phyloP scores from a whole-genome alignment of 129 eudicot species.

The Escallonia herrerae region DNA sequence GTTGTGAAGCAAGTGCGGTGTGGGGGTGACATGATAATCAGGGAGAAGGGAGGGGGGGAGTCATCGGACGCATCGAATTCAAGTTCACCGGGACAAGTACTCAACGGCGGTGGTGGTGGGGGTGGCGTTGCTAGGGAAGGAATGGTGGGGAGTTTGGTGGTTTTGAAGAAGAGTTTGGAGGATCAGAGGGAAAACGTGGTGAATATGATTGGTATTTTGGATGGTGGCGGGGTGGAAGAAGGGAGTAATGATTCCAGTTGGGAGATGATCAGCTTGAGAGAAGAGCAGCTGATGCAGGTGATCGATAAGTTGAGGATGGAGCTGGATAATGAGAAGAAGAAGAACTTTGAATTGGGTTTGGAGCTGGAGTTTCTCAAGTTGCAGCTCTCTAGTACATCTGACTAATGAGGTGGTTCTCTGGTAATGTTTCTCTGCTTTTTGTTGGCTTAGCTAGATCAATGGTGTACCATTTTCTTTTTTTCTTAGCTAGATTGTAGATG shows the following conservation, averaged over 20 bases:
- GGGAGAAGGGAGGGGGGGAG: slow-evolving; percentile 17
- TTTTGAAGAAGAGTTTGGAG: slow-evolving; percentile 57
- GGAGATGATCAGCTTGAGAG: background rate
- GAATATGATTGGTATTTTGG: slow-evolving; percentile 29
- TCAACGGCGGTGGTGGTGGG: background rate
- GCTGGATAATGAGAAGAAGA: slow-evolving; percentile 53
- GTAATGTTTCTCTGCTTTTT: too few species aligned
- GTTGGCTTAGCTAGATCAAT: too few species aligned
- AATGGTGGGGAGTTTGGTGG: slow-evolving; percentile 37
- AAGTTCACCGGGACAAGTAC: slow-evolving; percentile 7
- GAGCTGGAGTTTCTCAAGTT: slow-evolving; percentile 57
- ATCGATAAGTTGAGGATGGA: slow-evolving; percentile 31
- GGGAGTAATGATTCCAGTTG: background rate
- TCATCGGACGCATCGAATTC: slow-evolving; percentile 9
- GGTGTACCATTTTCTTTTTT: too few species aligned
- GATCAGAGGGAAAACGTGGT: slow-evolving; percentile 50
- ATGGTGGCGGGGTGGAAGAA: slow-evolving; percentile 20
- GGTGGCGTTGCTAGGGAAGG: slow-evolving; percentile 29
- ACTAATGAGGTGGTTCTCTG: background rate
- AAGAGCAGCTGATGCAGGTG: slow-evolving; percentile 3
- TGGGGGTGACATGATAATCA: slow-evolving; percentile 19
- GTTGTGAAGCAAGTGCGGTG: slow-evolving; percentile 21
- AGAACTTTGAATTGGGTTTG: slow-evolving; percentile 40
- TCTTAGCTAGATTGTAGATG: too few species aligned
- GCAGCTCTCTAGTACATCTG: slow-evolving; percentile 28